phyloP scores from a whole-genome alignment of 164 flowering plant genomes.

The Vitis labrusca region DNA sequence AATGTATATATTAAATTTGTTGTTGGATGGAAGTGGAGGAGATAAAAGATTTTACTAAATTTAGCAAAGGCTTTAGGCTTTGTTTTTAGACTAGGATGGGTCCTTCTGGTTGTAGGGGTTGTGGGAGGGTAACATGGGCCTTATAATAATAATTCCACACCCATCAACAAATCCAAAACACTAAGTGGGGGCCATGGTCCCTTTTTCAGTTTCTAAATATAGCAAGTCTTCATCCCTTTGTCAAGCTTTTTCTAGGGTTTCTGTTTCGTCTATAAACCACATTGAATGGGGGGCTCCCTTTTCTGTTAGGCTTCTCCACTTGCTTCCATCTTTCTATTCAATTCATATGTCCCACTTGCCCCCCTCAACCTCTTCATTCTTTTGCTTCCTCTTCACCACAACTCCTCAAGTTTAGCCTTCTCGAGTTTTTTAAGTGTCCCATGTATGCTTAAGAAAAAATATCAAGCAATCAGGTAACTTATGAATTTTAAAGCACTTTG shows the following conservation, averaged over 20 bases:
- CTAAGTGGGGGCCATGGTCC: conserved; percentile 14
- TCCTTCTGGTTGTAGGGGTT: conserved; percentile 4
- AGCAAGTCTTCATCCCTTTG: conserved; percentile 12
- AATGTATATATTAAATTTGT: not conserved
- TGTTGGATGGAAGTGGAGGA: not conserved
- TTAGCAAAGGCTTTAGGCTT: conserved; percentile 3
- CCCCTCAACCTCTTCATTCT: not conserved
- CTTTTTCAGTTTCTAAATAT: conserved; percentile 12
- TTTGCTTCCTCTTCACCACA: not conserved
- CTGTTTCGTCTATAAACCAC: conserved; percentile 2
- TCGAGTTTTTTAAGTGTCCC: too few relatives aligned
- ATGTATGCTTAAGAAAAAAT: too few relatives aligned
- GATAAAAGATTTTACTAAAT: conserved; percentile 13
- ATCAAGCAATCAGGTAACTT: too few relatives aligned
- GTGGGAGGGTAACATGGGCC: conserved; percentile 8
- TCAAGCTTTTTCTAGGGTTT: conserved; percentile 3
- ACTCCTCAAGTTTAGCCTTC: too few relatives aligned
- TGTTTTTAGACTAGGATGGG: not conserved
- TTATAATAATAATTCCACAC: conserved; percentile 7
- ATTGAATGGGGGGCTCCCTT: not conserved
- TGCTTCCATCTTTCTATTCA: not conserved
- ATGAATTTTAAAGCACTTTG: too few relatives aligned
- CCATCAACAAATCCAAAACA: not conserved
- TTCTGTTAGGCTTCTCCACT: not conserved
- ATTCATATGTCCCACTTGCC: not conserved